Percentiles rank a stretch among this genome's conserved stretches.
These are phyloP conservation scores for Osmanthus fragrans DNA, from an alignment of 257 asterid species.

Conservation along the genomic window DNA sequence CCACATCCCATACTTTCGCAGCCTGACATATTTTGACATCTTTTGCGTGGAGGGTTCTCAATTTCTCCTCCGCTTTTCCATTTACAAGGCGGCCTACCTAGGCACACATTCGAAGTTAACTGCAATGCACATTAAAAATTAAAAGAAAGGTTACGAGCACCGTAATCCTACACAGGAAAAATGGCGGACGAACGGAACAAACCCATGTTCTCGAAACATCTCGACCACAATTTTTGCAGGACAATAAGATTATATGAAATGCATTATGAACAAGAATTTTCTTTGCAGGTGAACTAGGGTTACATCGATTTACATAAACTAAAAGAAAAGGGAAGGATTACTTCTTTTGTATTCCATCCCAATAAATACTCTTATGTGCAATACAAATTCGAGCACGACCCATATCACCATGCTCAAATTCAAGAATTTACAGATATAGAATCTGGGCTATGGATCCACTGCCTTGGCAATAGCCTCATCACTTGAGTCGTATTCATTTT, in stretches of 20 bases:
- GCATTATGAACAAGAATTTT: slow-evolving; percentile 20
- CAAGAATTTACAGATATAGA: not conserved
- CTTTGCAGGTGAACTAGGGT: not conserved
- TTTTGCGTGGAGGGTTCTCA: too few species aligned
- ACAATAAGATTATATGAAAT: not conserved
- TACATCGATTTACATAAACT: slow-evolving; percentile 41
- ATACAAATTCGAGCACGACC: slow-evolving; percentile 24
- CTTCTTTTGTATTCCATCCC: slow-evolving; percentile 39
- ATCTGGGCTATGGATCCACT: slow-evolving; percentile 56
- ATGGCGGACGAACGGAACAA: not conserved
- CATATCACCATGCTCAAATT: slow-evolving; percentile 42
- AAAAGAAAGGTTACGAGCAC: too few species aligned
- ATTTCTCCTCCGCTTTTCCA: too few species aligned
- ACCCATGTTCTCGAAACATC: not conserved
- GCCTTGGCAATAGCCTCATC: slow-evolving; percentile 71
- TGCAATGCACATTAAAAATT: too few species aligned
- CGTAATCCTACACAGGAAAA: too few species aligned
- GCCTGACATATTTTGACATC: too few species aligned
- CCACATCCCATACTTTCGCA: too few species aligned
- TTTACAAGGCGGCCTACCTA: too few species aligned
- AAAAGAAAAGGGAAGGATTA: slow-evolving; percentile 19
- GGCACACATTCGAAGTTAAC: too few species aligned
- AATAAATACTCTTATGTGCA: slow-evolving; percentile 41
- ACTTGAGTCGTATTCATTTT: slow-evolving; percentile 65
- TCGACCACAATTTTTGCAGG: not conserved